A percentile compares a stretch with the other conserved stretches of the same genome.
phyloP scores from a whole-genome alignment of 345 rosid genomes.

The Cardamine occulta region DNA sequence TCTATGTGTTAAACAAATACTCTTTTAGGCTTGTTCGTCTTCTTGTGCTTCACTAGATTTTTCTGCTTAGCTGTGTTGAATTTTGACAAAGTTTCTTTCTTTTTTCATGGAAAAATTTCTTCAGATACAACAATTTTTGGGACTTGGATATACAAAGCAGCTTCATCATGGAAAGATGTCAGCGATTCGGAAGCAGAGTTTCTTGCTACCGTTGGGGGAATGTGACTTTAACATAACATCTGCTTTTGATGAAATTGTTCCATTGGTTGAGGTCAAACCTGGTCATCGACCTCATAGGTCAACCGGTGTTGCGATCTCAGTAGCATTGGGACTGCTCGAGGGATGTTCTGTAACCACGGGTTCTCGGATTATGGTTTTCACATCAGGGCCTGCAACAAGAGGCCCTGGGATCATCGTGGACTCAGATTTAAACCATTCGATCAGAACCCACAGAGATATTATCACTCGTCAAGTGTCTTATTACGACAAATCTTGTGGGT shows the following conservation, averaged over 20 bases:
- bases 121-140: constrained; percentile 72
- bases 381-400: constrained; percentile 91
- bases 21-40: background rate
- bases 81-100: background rate
- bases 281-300: constrained; percentile 86
- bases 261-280: constrained; percentile 40
- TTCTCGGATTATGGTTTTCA: constrained; percentile 85
- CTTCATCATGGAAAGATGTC: constrained; percentile 60
- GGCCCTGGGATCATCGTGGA: constrained; percentile 90
- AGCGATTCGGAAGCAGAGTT: constrained; percentile 69
- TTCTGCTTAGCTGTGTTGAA: constrained; percentile 10
- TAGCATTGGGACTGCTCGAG: constrained; percentile 79
- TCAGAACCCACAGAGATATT: constrained; percentile 88
- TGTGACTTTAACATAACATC: constrained; percentile 79
- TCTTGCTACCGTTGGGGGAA: constrained; percentile 71
- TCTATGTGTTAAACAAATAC: constrained; percentile 13
- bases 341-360: constrained; percentile 69
- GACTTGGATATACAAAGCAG: constrained; percentile 52
- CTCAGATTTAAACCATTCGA: constrained; percentile 58
- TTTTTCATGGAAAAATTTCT: background rate
- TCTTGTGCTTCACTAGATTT: background rate
- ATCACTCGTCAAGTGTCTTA: constrained; percentile 64
- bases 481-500: constrained; percentile 59
- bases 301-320: constrained; percentile 83
- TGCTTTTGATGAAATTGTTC: constrained; percentile 77